These are phyloP conservation scores for Cutaneotrichosporon mucoides DNA, from an alignment of 1,284 basidiomycete genomes.

Conservation along the genomic window DNA sequence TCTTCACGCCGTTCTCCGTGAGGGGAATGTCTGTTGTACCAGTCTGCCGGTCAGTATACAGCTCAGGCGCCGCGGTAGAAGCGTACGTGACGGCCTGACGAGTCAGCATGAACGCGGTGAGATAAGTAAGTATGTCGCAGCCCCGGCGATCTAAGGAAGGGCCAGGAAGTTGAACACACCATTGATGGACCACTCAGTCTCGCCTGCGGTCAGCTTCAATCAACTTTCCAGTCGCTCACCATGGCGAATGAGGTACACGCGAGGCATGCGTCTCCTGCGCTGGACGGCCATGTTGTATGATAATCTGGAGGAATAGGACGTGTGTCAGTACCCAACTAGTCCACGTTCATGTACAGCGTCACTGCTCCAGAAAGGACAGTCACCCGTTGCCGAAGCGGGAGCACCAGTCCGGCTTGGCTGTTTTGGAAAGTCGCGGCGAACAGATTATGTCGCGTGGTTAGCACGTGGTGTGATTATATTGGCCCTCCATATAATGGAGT, in stretches of 20 bases:
- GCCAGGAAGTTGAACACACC: constrained; percentile 49
- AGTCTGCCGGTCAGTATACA: constrained; percentile 56
- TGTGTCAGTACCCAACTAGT: not conserved
- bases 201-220: constrained; percentile 54
- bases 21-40: constrained; percentile 82
- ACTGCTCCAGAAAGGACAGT: not conserved
- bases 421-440: too few relatives aligned
- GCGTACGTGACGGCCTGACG: constrained; percentile 63
- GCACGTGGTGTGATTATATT: too few relatives aligned
- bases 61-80: not conserved
- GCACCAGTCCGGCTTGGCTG: too few relatives aligned
- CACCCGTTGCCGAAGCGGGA: too few relatives aligned
- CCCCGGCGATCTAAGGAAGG: not conserved
- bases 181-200: constrained; percentile 91
- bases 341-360: not conserved
- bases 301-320: too few relatives aligned
- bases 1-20: constrained; percentile 70
- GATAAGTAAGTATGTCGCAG: too few relatives aligned
- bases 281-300: not conserved
- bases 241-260: constrained; percentile 50
- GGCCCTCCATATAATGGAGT: too few relatives aligned
- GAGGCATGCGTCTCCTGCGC: constrained; percentile 45
- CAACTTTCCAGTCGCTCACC: constrained; percentile 17
- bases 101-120: not conserved
- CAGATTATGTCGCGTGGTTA: too few relatives aligned